Conservation (phyloP, 192 early-diverging fungal species). For the Umbelopsis isabellina region DNA sequence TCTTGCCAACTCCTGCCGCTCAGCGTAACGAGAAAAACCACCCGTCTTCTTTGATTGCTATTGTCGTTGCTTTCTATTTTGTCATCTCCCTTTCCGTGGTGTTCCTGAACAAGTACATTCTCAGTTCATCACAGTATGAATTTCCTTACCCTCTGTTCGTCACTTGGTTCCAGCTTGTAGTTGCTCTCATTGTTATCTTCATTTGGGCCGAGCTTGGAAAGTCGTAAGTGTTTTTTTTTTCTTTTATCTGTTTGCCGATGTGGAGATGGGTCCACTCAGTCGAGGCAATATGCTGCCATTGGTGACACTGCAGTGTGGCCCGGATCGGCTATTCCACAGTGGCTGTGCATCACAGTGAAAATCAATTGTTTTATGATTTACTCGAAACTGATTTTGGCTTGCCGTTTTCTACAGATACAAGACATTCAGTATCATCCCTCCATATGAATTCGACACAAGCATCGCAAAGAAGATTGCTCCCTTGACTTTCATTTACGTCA, state of each 20-base stretch:
- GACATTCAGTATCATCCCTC: conserved; percentile 61
- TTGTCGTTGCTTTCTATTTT: conserved; percentile 66
- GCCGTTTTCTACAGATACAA: conserved; percentile 36
- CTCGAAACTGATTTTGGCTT: neutral
- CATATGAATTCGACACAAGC: conserved; percentile 61
- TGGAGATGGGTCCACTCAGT: too few relatives aligned
- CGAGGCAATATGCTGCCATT: too few relatives aligned
- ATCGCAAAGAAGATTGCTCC: conserved; percentile 58
- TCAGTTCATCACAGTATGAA: conserved; percentile 55
- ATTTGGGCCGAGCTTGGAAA: conserved; percentile 61
- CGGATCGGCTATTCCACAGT: too few relatives aligned
- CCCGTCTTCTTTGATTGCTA: conserved; percentile 43
- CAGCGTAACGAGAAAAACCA: conserved; percentile 32
- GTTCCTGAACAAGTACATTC: conserved; percentile 70
- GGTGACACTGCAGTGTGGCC: too few relatives aligned
- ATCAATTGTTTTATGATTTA: too few relatives aligned
- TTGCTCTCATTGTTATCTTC: conserved; percentile 57
- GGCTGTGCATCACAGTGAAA: too few relatives aligned
- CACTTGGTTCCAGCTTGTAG: conserved; percentile 67
- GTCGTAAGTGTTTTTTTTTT: conserved; percentile 43
- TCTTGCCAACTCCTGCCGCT: conserved; percentile 43
- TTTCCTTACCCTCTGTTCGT: conserved; percentile 72
- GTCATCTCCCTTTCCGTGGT: conserved; percentile 65
- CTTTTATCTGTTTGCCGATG: conserved; percentile 27
- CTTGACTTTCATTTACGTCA: conserved; percentile 66